Evolutionary conservation across 2,329 filamentous ascomycete species (phyloP).

Genomic region (Onygenales sp.): DNA sequence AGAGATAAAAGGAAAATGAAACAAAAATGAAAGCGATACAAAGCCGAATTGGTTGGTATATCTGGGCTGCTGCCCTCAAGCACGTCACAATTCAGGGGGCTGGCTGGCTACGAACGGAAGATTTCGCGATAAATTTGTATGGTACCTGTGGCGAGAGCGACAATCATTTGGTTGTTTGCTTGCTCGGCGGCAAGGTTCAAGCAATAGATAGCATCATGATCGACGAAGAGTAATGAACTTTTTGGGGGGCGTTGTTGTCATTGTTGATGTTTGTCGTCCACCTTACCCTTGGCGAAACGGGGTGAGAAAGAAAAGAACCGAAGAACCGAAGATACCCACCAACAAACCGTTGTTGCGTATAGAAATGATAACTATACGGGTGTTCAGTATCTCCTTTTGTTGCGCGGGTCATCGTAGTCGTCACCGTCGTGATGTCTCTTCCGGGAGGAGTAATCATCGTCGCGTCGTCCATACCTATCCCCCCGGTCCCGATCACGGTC

Average conservation of each 20-base stretch:
- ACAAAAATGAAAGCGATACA: background rate
- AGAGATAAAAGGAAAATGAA: background rate
- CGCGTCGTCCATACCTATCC: conserved; percentile 39
- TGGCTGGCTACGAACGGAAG: background rate
- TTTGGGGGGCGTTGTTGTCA: background rate
- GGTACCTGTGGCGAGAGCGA: background rate
- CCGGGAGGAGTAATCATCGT: conserved; percentile 46
- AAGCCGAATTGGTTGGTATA: background rate
- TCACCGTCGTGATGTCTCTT: conserved; percentile 68
- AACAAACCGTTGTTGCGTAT: conserved; percentile 24
- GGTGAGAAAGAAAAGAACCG: conserved; percentile 12
- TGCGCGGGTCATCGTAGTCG: conserved; percentile 65
- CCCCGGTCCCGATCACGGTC: conserved; percentile 28
- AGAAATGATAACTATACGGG: conserved; percentile 11
- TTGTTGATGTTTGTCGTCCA: conserved; percentile 1
- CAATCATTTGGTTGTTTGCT: background rate
- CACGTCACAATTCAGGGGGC: background rate
- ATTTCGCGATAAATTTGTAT: background rate
- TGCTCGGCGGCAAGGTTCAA: background rate
- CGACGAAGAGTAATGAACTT: background rate
- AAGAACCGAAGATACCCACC: conserved; percentile 35
- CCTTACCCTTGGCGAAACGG: conserved; percentile 29
- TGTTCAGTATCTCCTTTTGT: conserved; percentile 49
- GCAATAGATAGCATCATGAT: background rate
- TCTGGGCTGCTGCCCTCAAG: background rate